phyloP scores from a whole-genome alignment of 345 rosid species.

The Mangifera indica region DNA sequence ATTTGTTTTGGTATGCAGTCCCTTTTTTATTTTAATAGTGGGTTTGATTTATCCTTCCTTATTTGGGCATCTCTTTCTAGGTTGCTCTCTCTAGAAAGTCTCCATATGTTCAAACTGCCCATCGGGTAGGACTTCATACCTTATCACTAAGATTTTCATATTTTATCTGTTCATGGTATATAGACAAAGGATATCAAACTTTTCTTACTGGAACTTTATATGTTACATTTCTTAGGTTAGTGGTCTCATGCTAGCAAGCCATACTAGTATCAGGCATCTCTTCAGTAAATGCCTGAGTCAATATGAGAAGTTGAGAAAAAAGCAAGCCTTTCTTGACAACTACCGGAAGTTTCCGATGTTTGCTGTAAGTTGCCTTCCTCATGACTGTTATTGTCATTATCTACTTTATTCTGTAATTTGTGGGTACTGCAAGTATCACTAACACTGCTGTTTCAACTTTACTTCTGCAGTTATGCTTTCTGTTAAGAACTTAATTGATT shows the following conservation, averaged over 20 bases:
- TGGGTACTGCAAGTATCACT: no score
- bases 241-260: conserved; percentile 98
- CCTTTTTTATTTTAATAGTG: conserved; percentile 14
- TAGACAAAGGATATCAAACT: not conserved
- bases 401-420: conserved; percentile 7
- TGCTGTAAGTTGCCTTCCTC: conserved; percentile 65
- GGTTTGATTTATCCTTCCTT: conserved; percentile 12
- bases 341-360: conserved; percentile 98
- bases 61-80: conserved; percentile 38
- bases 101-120: conserved; percentile 95
- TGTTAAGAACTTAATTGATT: not conserved
- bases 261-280: conserved; percentile 94
- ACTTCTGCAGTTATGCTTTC: not conserved
- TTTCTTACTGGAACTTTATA: not conserved
- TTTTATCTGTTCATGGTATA: not conserved
- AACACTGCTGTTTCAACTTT: not conserved
- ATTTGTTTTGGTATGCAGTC: conserved; percentile 1
- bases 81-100: conserved; percentile 96
- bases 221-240: conserved; percentile 59
- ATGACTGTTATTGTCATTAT: conserved; percentile 7
- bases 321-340: conserved; percentile 97
- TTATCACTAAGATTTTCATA: not conserved
- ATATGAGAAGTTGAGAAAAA: conserved; percentile 84
- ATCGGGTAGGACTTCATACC: conserved; percentile 58
- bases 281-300: conserved; percentile 94